Conservation (phyloP, 345 rosid genomes). For the Euclidium syriacum region DNA sequence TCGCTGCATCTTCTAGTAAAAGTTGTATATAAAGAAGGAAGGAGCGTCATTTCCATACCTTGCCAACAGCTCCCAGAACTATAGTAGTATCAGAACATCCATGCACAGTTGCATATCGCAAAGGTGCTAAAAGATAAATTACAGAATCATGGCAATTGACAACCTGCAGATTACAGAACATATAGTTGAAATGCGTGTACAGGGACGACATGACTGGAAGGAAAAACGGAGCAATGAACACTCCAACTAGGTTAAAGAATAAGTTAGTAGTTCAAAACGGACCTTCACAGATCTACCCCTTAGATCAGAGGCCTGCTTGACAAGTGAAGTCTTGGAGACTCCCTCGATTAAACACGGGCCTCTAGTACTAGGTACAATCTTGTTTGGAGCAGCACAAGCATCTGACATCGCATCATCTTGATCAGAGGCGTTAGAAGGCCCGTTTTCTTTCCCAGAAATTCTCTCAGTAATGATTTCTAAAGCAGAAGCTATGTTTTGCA, state of each 20-base stretch:
- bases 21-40: background rate
- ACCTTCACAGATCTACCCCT: slow-evolving; percentile 95
- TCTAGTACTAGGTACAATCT: slow-evolving; percentile 56
- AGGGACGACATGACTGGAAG: background rate
- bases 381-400: slow-evolving; percentile 64
- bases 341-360: slow-evolving; percentile 87
- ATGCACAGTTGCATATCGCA: slow-evolving; percentile 84
- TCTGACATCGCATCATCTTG: slow-evolving; percentile 94
- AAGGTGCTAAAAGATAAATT: slow-evolving; percentile 86
- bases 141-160: slow-evolving; percentile 95
- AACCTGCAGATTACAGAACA: slow-evolving; percentile 49
- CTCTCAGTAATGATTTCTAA: slow-evolving; percentile 78
- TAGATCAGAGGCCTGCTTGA: slow-evolving; percentile 84
- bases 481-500: slow-evolving; percentile 69
- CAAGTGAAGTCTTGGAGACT: slow-evolving; percentile 77
- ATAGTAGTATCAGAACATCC: slow-evolving; percentile 98
- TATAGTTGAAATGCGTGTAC: background rate
- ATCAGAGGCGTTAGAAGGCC: slow-evolving; percentile 62
- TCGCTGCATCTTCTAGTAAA: background rate
- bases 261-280: slow-evolving; percentile 14
- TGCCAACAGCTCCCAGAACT: slow-evolving; percentile 98
- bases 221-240: background rate
- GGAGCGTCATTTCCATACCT: slow-evolving; percentile 45
- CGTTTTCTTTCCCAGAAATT: slow-evolving; percentile 83
- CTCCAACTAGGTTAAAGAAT: background rate